Conservation (phyloP, 2,329 filamentous ascomycete species). For the Cytospora schulzeri region DNA sequence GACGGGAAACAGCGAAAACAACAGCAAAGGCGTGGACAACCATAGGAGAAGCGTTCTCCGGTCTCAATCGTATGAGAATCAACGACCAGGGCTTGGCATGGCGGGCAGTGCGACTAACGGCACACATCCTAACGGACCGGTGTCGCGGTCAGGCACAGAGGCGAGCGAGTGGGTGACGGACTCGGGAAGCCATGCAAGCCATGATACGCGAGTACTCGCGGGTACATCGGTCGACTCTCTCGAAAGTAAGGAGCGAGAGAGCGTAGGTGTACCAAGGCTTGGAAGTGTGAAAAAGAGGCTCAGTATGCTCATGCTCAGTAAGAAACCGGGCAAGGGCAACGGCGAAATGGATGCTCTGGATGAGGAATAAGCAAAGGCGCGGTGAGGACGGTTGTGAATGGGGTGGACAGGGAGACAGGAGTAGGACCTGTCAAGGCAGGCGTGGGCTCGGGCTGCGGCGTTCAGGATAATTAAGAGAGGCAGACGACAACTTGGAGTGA, state of each 20-base stretch:
- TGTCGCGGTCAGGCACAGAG: constrained; percentile 22
- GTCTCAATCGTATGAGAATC: constrained; percentile 39
- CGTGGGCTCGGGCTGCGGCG: not conserved
- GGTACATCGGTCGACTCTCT: constrained; percentile 24
- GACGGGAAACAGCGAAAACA: constrained; percentile 36
- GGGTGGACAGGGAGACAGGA: not conserved
- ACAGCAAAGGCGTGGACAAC: constrained; percentile 33
- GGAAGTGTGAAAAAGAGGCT: constrained; percentile 76
- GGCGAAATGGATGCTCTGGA: constrained; percentile 57
- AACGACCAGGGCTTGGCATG: constrained; percentile 3
- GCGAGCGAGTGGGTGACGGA: constrained; percentile 39
- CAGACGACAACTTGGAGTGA: not conserved
- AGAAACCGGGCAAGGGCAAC: constrained; percentile 63
- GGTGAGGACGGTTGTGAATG: not conserved
- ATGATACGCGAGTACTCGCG: constrained; percentile 27
- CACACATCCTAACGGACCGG: constrained; percentile 10
- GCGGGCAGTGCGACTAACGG: constrained; percentile 19
- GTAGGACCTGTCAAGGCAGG: not conserved
- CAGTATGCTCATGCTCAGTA: constrained; percentile 75
- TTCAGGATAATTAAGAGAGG: not conserved
- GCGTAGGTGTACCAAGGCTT: constrained; percentile 44
- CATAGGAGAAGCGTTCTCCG: constrained; percentile 52
- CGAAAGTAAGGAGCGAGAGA: constrained; percentile 31
- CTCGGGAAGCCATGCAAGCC: constrained; percentile 34
- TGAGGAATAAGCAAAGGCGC: constrained; percentile 49